phyloP scores from a whole-genome alignment of 331 rosid genomes.

The Malus hybrid region DNA sequence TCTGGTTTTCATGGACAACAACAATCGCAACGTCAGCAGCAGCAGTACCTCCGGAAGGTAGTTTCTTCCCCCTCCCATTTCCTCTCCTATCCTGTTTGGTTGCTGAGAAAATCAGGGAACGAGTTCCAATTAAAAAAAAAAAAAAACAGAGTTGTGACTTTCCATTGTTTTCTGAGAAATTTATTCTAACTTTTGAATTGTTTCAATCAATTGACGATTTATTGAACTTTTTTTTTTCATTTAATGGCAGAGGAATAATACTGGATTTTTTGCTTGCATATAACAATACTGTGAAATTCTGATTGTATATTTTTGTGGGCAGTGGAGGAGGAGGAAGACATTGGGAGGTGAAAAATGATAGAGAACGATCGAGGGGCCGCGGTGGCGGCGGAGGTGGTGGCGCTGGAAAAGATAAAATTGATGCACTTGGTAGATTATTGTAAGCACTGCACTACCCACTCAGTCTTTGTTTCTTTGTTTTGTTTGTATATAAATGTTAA shows the following conservation, averaged over 20 bases:
- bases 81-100: not conserved
- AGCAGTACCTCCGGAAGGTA: conserved; percentile 22
- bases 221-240: not conserved
- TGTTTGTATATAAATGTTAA: no score
- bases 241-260: not conserved
- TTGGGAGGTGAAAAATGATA: conserved; percentile 34
- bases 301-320: conserved; percentile 3
- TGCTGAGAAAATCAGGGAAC: not conserved
- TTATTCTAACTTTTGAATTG: not conserved
- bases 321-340: conserved; percentile 49
- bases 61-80: not conserved
- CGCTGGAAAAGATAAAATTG: conserved; percentile 76
- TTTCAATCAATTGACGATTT: not conserved
- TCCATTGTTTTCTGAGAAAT: not conserved
- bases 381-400: conserved; percentile 28
- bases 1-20: conserved; percentile 20
- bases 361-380: conserved; percentile 35
- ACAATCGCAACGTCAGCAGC: not conserved
- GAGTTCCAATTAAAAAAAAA: not conserved
- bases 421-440: conserved; percentile 90
- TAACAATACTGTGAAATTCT: not conserved
- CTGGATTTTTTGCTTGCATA: not conserved
- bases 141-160: not conserved
- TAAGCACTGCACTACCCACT: conserved; percentile 30
- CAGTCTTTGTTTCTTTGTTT: no score